Evolutionary conservation across 2,329 filamentous ascomycete species (phyloP), one percentile per base, ranked within the genome.

Genomic region (Pseudovirgaria hyperparasitica): DNA sequence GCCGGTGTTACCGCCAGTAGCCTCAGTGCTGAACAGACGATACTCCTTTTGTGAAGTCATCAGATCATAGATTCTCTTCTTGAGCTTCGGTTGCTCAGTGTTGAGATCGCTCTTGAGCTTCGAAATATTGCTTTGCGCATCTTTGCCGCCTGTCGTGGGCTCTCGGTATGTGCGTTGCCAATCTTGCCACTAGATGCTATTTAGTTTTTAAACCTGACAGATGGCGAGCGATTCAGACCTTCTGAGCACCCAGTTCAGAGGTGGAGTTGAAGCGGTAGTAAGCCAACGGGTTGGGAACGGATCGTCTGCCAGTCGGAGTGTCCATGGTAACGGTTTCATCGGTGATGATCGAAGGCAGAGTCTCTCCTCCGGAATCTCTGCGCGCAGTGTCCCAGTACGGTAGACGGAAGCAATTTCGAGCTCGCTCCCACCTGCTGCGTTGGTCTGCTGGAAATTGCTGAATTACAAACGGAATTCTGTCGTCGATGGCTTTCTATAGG

Each of bases 331-430:
- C 54, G 5, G 43, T 53, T 26, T 52, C 44, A 33, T 56, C 55
- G 8, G 44, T 49, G n/a, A 62, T 54, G 27, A 39, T 42, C 5
- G 49, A 46, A 10, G 49, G 49, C 6, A 50, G 39, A 13, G 38
- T 32, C 29, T 41, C 26, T 30, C 48, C 48, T 17, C 40, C 30
- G 18, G 48, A 37, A 16, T 54, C 48, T 6, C 43, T 40, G 14
- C 40, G 43, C n/a, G 61, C 60, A 57, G 58, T 63, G 37, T 65
- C 61, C 54, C 56, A 64, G 46, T 56, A 64, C 4, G 61, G 61
- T 28, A 56, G 47, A 25, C 61, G 58, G 32, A 58, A 54, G 15
- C 43, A 49, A 10, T 38, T 27, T 16, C 58, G 58, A 24, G 55
- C 57, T 16, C 45, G 38, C n/a, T 44, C 47, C 41, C 56, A 60